Evolutionary conservation across 768 basidiomycete genomes (phyloP), one percentile per base, ranked within the genome.

Genomic region (Trichaptum fuscoviolaceum): DNA sequence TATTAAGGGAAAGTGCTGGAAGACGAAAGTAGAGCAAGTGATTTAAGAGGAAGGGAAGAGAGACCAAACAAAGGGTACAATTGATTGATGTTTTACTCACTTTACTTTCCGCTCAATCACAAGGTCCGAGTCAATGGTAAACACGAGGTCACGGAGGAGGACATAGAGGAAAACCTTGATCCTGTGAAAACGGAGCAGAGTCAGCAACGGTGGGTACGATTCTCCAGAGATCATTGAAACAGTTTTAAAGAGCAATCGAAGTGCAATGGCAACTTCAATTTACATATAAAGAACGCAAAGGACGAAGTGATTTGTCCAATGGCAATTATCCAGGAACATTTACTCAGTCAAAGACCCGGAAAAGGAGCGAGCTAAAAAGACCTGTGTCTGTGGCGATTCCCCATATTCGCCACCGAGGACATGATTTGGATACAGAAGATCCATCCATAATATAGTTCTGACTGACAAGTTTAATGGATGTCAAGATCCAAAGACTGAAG

Each of bases 71-170:
- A 18, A 61, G 9, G 15, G 23, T 12, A 17, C 25, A 61, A 12
- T 3, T 5, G 58, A 60, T 7, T 7, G 59, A 24, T 12, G 25
- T 34, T 24, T 23, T 17, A 82, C 85, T 79, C 73, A 88, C 86
- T 87, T 87, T 73, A 85, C 79, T 62, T 80, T 83, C 78, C 87
- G 87, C 79, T 88, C 85, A 69, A 87, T 83, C 70, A 85, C 80
- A 70, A 85, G 74, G 64, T 77, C 74, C 26, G 82, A 78, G 71
- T 85, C 83, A 24, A 82, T 77, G 61, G 79, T 74, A 76, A 86
- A 85, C 71, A 83, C 83, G 64, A 87, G 75, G 76, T 87, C 85
- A 70, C 81, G 81, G 61, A 88, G 63, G 62, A 88, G 80, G 59
- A 84, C 82, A 74, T 80, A 86, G 68, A 88, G 76, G 71, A 88